phyloP scores from a whole-genome alignment of 345 rosid genomes.

The Camelina laxa region DNA sequence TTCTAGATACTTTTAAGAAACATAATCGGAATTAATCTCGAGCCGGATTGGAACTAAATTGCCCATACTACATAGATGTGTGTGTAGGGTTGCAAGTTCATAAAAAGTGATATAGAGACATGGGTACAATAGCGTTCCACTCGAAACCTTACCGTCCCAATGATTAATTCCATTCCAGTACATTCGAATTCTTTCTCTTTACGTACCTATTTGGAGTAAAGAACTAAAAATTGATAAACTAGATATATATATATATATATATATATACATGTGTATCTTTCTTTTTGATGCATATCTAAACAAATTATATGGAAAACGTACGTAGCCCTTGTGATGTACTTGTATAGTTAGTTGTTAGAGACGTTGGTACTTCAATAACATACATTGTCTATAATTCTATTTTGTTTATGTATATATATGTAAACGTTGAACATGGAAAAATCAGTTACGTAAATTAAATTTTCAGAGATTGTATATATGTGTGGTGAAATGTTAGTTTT shows the following conservation, averaged over 20 bases:
- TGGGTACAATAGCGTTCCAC: conserved; percentile 31
- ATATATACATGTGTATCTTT: not conserved
- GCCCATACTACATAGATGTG: not conserved
- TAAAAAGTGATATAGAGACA: conserved; percentile 29
- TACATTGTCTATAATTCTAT: not conserved
- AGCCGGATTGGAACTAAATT: conserved; percentile 8
- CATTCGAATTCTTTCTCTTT: conserved; percentile 23
- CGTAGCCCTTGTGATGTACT: conserved; percentile 5
- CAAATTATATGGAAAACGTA: not conserved
- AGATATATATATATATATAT: not conserved
- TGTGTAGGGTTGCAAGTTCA: conserved; percentile 33
- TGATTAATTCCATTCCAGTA: conserved; percentile 31
- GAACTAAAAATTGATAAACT: conserved; percentile 19
- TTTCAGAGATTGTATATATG: not conserved
- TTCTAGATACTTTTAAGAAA: too few species aligned
- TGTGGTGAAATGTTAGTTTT: conserved; percentile 25
- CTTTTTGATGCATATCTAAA: not conserved
- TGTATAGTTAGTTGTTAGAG: not conserved
- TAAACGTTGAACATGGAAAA: not conserved
- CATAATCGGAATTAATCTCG: not conserved
- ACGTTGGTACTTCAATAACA: conserved; percentile 5
- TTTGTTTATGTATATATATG: not conserved
- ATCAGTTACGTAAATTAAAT: not conserved
- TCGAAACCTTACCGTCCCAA: conserved; percentile 22
- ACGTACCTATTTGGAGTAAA: conserved; percentile 10